phyloP scores from a whole-genome alignment of 1,284 basidiomycete species.

The Puccinia sorghi region DNA sequence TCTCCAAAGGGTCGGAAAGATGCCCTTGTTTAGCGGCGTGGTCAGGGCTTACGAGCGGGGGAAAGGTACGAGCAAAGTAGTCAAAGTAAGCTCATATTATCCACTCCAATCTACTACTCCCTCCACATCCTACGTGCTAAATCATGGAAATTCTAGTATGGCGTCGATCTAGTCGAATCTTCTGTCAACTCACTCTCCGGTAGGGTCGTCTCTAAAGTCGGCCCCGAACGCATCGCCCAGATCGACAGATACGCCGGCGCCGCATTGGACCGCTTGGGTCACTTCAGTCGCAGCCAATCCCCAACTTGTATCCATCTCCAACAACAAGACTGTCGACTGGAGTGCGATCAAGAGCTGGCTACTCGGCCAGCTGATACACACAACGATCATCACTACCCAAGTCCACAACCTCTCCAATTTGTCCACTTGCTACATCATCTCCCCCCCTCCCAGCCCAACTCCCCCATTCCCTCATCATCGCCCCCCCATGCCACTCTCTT shows the following conservation, averaged over 20 bases:
- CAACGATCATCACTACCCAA: background rate
- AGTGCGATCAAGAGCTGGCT: background rate
- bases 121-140: background rate
- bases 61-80: constrained; percentile 74
- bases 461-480: constrained; percentile 52
- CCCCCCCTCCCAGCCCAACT: background rate
- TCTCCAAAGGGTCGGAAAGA: constrained; percentile 60
- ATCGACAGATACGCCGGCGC: constrained; percentile 85
- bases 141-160: too few relatives aligned
- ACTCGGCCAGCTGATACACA: background rate
- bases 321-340: background rate
- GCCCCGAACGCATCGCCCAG: constrained; percentile 66
- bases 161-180: constrained; percentile 82
- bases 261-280: constrained; percentile 73
- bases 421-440: background rate
- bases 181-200: constrained; percentile 77
- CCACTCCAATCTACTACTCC: background rate
- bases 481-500: constrained; percentile 51
- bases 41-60: constrained; percentile 72
- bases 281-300: constrained; percentile 26
- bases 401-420: background rate
- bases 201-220: constrained; percentile 73
- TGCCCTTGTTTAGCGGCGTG: constrained; percentile 69
- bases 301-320: background rate
- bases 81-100: constrained; percentile 63